These are phyloP conservation scores for Ambrosiella beaveri DNA, from an alignment of 2,329 filamentous ascomycete species.

Conservation along the genomic window DNA sequence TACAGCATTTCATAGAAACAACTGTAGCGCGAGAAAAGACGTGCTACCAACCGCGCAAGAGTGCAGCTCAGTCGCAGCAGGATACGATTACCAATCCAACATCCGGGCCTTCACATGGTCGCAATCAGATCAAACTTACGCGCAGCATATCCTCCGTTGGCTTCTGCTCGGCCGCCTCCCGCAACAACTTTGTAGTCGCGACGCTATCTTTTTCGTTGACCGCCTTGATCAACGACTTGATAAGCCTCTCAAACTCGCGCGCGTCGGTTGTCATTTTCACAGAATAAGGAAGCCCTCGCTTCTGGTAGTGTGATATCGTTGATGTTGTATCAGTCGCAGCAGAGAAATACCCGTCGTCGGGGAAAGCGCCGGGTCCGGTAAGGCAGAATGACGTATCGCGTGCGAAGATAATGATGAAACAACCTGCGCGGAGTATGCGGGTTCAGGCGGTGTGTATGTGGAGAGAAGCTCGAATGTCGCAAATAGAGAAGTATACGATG, in stretches of 20 bases:
- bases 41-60: too few species aligned
- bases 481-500: background rate
- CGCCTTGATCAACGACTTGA: slow-evolving; percentile 68
- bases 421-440: background rate
- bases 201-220: slow-evolving; percentile 55
- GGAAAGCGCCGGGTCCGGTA: background rate
- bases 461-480: background rate
- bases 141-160: slow-evolving; percentile 82
- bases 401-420: background rate
- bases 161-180: slow-evolving; percentile 62
- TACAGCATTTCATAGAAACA: too few species aligned
- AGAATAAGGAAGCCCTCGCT: too few species aligned
- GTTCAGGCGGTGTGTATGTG: background rate
- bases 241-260: slow-evolving; percentile 61
- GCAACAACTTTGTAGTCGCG: slow-evolving; percentile 53
- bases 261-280: slow-evolving; percentile 43
- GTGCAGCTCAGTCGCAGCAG: too few species aligned
- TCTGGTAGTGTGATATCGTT: background rate
- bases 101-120: too few species aligned
- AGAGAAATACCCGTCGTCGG: background rate
- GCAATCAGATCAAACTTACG: slow-evolving; percentile 27
- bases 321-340: background rate
- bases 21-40: too few species aligned
- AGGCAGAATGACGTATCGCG: background rate
- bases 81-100: too few species aligned